Percentiles rank a stretch among this genome's conserved stretches.
phyloP scores from a whole-genome alignment of 768 basidiomycete species.

The Hypsizygus marmoreus region DNA sequence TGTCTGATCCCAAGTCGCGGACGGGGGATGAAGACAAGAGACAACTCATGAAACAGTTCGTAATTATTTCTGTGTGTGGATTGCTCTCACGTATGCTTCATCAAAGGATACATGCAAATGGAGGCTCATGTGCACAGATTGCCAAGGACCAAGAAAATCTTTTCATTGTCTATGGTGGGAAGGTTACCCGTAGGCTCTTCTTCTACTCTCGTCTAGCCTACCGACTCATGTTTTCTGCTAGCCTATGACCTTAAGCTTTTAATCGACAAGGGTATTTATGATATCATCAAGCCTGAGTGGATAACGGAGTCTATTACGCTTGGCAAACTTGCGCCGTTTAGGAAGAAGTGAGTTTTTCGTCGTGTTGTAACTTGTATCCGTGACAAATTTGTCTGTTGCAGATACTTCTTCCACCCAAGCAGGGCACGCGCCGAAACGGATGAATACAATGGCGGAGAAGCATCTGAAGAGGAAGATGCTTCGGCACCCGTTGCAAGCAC shows the following conservation, averaged over 20 bases:
- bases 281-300: constrained; percentile 84
- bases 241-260: constrained; percentile 72
- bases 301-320: constrained; percentile 73
- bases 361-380: neutral
- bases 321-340: constrained; percentile 58
- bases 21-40: constrained; percentile 70
- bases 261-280: constrained; percentile 68
- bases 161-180: constrained; percentile 70
- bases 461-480: constrained; percentile 21
- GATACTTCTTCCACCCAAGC: constrained; percentile 82
- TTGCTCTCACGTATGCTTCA: neutral
- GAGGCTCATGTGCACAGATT: constrained; percentile 66
- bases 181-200: constrained; percentile 57
- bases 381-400: constrained; percentile 24
- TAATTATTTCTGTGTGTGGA: constrained; percentile 1
- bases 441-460: constrained; percentile 52
- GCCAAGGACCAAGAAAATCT: constrained; percentile 53
- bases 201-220: constrained; percentile 3
- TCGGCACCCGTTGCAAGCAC: constrained; percentile 14
- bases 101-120: constrained; percentile 69
- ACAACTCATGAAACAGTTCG: constrained; percentile 68
- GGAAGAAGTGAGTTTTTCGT: constrained; percentile 54
- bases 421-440: constrained; percentile 45
- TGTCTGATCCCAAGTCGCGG: constrained; percentile 72
- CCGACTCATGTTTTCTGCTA: constrained; percentile 24